A percentile compares a stretch with the other conserved stretches of the same genome.
phyloP scores from a whole-genome alignment of 2,329 filamentous ascomycete genomes.

The Helotiales sp. region DNA sequence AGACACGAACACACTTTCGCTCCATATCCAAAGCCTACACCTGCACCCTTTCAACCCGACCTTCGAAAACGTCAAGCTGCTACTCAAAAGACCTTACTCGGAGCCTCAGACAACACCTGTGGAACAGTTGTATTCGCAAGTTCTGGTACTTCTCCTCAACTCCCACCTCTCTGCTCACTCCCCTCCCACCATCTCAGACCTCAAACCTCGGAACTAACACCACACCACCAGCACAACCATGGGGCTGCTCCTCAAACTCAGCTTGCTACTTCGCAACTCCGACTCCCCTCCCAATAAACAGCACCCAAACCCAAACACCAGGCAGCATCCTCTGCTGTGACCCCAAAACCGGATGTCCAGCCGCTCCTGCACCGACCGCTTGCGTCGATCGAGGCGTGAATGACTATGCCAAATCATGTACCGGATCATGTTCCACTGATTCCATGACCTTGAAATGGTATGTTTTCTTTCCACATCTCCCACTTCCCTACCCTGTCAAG shows the following conservation, averaged over 20 bases:
- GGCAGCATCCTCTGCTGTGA: slow-evolving; percentile 23
- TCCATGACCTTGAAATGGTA: slow-evolving; percentile 23
- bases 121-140: slow-evolving; percentile 48
- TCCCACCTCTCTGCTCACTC: too few relatives aligned
- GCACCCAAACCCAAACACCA: slow-evolving; percentile 1
- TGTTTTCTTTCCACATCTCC: neutral
- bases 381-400: slow-evolving; percentile 19
- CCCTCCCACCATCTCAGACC: neutral
- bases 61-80: slow-evolving; percentile 24
- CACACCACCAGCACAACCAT: slow-evolving; percentile 16
- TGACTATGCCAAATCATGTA: slow-evolving; percentile 20
- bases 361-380: slow-evolving; percentile 19
- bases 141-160: slow-evolving; percentile 35
- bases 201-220: neutral
- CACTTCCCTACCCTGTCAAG: neutral
- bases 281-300: neutral
- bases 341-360: slow-evolving; percentile 16
- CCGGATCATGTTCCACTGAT: slow-evolving; percentile 17
- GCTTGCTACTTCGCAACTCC: slow-evolving; percentile 24
- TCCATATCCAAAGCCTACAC: slow-evolving; percentile 41
- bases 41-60: slow-evolving; percentile 39
- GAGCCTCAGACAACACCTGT: slow-evolving; percentile 51
- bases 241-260: slow-evolving; percentile 19
- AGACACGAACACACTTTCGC: slow-evolving; percentile 14
- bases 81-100: slow-evolving; percentile 40